Conservation (phyloP, 1,139 yeast species). For the Barnettozyma hawaiiensis region DNA sequence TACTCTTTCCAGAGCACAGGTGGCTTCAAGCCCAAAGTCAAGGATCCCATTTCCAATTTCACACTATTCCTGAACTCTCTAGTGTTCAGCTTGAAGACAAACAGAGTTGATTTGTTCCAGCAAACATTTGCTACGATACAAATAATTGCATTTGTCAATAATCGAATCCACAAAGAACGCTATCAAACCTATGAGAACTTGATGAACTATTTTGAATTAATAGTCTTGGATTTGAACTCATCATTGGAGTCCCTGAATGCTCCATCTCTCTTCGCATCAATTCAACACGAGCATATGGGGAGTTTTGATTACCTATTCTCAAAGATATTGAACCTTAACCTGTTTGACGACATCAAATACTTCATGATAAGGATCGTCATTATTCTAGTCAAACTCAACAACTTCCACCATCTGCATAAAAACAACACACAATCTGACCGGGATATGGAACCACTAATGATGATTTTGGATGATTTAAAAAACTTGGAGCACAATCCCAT, state of each 20-base stretch:
- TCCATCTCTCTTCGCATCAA: conserved; percentile 3
- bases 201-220: conserved; percentile 20
- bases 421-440: neutral
- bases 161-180: conserved; percentile 8
- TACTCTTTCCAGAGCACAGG: neutral
- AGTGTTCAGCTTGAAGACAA: conserved; percentile 12
- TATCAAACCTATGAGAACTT: conserved; percentile 17
- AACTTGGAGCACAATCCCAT: conserved; percentile 19
- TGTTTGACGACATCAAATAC: conserved; percentile 22
- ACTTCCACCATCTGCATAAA: conserved; percentile 12
- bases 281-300: conserved; percentile 7
- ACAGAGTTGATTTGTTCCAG: conserved; percentile 13
- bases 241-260: conserved; percentile 14
- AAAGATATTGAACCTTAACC: conserved; percentile 16
- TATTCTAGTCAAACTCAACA: conserved; percentile 19
- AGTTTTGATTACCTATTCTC: conserved; percentile 12
- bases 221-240: conserved; percentile 19
- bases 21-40: neutral
- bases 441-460: conserved; percentile 3
- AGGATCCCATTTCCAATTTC: conserved; percentile 9
- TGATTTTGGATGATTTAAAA: conserved; percentile 13
- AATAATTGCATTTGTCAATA: conserved; percentile 4
- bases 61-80: conserved; percentile 13
- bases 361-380: conserved; percentile 15
- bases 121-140: conserved; percentile 6